These are phyloP conservation scores for Corchorus olitorius DNA, from an alignment of 345 rosid genomes.

Conservation along the genomic window DNA sequence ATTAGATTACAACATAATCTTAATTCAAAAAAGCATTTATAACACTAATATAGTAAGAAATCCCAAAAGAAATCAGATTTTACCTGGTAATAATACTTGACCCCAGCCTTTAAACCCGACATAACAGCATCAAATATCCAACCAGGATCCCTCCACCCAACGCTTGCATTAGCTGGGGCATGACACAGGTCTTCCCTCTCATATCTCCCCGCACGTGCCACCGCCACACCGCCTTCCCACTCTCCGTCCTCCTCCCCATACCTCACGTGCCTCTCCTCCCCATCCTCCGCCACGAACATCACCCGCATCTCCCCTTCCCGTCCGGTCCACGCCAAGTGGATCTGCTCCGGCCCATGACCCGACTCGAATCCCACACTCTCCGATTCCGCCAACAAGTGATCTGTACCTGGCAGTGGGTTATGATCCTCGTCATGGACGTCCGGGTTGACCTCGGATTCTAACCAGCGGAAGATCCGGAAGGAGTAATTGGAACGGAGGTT, in stretches of 20 bases:
- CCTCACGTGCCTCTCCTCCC: conserved; percentile 58
- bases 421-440: conserved; percentile 69
- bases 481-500: conserved; percentile 77
- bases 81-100: conserved; percentile 76
- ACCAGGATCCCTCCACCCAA: conserved; percentile 96
- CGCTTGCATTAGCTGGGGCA: conserved; percentile 70
- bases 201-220: conserved; percentile 67
- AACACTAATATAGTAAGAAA: background rate
- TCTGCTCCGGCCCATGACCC: conserved; percentile 66
- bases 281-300: conserved; percentile 70
- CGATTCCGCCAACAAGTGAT: conserved; percentile 56
- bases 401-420: conserved; percentile 77
- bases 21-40: no score
- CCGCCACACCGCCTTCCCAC: conserved; percentile 30
- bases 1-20: no score
- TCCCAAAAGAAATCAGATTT: background rate
- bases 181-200: conserved; percentile 82
- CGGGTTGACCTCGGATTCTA: conserved; percentile 62
- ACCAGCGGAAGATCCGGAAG: conserved; percentile 93
- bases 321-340: conserved; percentile 73
- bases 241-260: conserved; percentile 61
- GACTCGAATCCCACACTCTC: conserved; percentile 43
- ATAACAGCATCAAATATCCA: conserved; percentile 78
- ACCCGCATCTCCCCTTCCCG: conserved; percentile 78
- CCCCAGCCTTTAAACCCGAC: conserved; percentile 56